These are phyloP conservation scores for Raphanus raphanistrum DNA, from an alignment of 345 rosid species.

Conservation along the genomic window DNA sequence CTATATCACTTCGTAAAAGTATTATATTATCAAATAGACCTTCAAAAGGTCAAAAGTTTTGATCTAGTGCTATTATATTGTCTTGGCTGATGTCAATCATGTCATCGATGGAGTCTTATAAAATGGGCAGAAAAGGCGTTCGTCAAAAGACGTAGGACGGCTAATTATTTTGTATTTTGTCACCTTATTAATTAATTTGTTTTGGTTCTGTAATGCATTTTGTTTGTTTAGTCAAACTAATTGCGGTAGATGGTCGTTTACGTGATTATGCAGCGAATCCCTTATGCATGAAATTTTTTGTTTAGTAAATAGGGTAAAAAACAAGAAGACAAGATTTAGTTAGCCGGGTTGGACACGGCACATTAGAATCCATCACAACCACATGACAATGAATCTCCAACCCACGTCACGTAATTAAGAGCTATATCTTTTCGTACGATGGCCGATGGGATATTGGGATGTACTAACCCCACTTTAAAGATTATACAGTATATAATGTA, in stretches of 20 bases:
- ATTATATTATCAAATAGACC: background rate
- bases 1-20: background rate
- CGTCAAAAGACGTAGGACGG: background rate
- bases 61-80: background rate
- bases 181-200: background rate
- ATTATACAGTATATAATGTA: background rate
- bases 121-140: background rate
- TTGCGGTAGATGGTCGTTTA: background rate
- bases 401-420: constrained; percentile 21
- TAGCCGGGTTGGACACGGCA: constrained; percentile 27
- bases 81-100: background rate
- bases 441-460: constrained; percentile 3
- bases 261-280: background rate
- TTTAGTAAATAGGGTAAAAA: background rate
- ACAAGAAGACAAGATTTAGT: background rate
- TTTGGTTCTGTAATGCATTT: background rate
- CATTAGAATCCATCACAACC: constrained; percentile 22
- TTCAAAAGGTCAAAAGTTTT: background rate
- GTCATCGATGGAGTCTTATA: background rate
- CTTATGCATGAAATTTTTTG: background rate
- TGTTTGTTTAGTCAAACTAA: background rate
- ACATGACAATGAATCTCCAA: background rate
- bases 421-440: background rate
- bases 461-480: background rate
- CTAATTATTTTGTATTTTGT: background rate